Percentiles rank a stretch among this genome's conserved stretches.
phyloP scores from a whole-genome alignment of 345 rosid genomes.

The Acer saccharum region DNA sequence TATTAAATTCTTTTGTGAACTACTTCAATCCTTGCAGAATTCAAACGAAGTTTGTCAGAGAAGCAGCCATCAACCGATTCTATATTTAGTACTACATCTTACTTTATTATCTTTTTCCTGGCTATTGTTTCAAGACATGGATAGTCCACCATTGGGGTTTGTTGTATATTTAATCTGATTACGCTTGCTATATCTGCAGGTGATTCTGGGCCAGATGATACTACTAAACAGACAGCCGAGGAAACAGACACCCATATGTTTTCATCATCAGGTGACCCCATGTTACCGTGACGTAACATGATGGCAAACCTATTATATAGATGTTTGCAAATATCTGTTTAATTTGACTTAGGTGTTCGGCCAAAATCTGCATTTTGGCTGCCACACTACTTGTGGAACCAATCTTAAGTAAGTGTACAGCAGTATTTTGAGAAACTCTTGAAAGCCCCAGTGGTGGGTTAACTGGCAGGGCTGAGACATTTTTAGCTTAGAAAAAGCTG shows the following conservation, averaged over 20 bases:
- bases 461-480: conserved; percentile 28
- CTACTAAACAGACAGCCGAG: conserved; percentile 40
- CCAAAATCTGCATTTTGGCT: conserved; percentile 26
- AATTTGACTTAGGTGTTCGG: conserved; percentile 22
- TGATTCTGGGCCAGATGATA: conserved; percentile 44
- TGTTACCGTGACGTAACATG: conserved; percentile 50
- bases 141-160: conserved; percentile 2
- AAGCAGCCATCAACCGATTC: conserved; percentile 34
- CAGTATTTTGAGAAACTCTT: conserved; percentile 29
- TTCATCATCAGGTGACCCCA: conserved; percentile 71
- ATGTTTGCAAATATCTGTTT: conserved; percentile 14
- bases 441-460: conserved; percentile 27
- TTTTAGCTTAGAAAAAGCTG: conserved; percentile 36
- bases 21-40: conserved; percentile 31
- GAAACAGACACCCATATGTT: conserved; percentile 64
- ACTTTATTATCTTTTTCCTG: background rate
- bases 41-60: conserved; percentile 36
- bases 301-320: conserved; percentile 16
- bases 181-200: conserved; percentile 39
- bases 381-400: conserved; percentile 26
- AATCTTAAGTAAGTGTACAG: conserved; percentile 36
- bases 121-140: background rate
- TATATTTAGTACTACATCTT: conserved; percentile 32
- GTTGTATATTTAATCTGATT: conserved; percentile 7
- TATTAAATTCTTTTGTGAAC: conserved; percentile 7